Conservation (phyloP, 1,139 yeast genomes). For the Pichia cactophila region DNA sequence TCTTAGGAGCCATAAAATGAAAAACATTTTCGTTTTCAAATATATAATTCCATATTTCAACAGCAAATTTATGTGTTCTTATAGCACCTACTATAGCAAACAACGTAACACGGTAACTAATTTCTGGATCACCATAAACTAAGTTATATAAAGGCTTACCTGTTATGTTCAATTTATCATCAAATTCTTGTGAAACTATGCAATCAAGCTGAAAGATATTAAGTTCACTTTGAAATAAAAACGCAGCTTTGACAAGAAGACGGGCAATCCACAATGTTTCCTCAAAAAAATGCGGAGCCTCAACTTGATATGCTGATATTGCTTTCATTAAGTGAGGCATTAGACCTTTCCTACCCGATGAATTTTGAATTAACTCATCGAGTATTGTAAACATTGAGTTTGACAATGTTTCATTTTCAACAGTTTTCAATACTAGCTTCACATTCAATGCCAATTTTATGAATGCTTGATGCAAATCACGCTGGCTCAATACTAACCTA, state of each 20-base stretch:
- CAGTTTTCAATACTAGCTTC: slow-evolving; percentile 25
- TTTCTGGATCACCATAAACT: slow-evolving; percentile 56
- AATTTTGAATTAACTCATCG: slow-evolving; percentile 38
- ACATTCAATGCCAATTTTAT: slow-evolving; percentile 41
- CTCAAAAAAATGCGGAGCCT: slow-evolving; percentile 31
- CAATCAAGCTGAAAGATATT: slow-evolving; percentile 56
- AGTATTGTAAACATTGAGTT: slow-evolving; percentile 34
- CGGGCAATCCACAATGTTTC: slow-evolving; percentile 46
- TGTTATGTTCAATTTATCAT: slow-evolving; percentile 29
- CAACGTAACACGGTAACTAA: slow-evolving; percentile 44
- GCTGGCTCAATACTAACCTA: slow-evolving; percentile 59
- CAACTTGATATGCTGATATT: slow-evolving; percentile 37
- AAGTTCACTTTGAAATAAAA: slow-evolving; percentile 46
- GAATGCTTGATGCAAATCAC: slow-evolving; percentile 49
- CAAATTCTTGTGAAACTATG: slow-evolving; percentile 46
- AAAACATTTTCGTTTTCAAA: slow-evolving; percentile 35
- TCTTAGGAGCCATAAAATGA: slow-evolving; percentile 41
- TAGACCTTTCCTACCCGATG: slow-evolving; percentile 62
- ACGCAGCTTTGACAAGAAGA: slow-evolving; percentile 40
- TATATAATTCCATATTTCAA: slow-evolving; percentile 36
- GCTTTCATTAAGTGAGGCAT: slow-evolving; percentile 50
- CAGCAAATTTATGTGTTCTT: slow-evolving; percentile 32
- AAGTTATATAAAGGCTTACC: slow-evolving; percentile 36
- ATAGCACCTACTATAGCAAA: slow-evolving; percentile 38
- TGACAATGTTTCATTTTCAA: slow-evolving; percentile 26